A percentile compares a stretch with the other conserved stretches of the same genome.
These are phyloP conservation scores for Clonostachys solani DNA, from an alignment of 2,329 filamentous ascomycete genomes.

Conservation along the genomic window DNA sequence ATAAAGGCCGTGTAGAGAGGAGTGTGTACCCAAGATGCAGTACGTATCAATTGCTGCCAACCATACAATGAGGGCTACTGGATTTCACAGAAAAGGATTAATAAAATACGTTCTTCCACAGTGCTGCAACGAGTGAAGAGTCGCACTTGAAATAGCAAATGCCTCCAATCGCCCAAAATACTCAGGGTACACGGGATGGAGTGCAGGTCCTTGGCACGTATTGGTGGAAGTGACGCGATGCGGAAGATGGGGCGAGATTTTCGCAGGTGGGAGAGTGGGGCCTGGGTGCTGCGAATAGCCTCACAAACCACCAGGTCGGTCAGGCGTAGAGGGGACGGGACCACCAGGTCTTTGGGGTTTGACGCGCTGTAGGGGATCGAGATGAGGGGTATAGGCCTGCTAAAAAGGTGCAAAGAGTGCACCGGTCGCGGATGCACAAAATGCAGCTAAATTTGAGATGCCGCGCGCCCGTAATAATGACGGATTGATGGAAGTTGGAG, in stretches of 20 bases:
- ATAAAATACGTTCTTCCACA: too few relatives aligned
- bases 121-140: too few relatives aligned
- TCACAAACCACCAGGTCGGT: slow-evolving; percentile 19
- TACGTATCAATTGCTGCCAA: too few relatives aligned
- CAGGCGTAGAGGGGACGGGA: slow-evolving; percentile 1
- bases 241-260: too few relatives aligned
- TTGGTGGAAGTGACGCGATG: slow-evolving; percentile 5
- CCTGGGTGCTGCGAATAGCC: slow-evolving; percentile 28
- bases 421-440: slow-evolving; percentile 21
- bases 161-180: too few relatives aligned
- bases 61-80: too few relatives aligned
- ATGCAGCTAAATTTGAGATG: slow-evolving; percentile 29
- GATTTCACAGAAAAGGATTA: too few relatives aligned
- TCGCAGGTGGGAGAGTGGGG: neutral
- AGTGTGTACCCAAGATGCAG: too few relatives aligned
- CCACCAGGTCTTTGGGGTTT: slow-evolving; percentile 4
- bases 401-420: slow-evolving; percentile 15
- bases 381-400: neutral
- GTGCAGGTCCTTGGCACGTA: too few relatives aligned
- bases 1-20: too few relatives aligned
- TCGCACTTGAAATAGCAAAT: too few relatives aligned
- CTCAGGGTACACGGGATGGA: too few relatives aligned
- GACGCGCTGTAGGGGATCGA: neutral
- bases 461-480: slow-evolving; percentile 21
- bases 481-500: slow-evolving; percentile 32